phyloP scores from a whole-genome alignment of 2,329 filamentous ascomycete genomes.

The Apiospora kogelbergensis region DNA sequence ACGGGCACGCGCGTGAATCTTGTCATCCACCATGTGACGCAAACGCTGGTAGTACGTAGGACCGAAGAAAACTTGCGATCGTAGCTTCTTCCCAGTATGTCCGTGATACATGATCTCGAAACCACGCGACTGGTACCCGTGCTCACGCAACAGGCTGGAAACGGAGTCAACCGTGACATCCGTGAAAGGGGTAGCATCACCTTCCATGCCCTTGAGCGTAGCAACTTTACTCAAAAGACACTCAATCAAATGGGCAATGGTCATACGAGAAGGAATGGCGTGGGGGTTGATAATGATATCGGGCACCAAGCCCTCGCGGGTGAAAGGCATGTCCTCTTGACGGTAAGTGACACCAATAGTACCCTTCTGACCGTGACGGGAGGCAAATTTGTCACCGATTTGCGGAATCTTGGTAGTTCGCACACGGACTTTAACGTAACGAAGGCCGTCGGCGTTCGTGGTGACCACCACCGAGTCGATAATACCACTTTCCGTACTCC shows the following conservation, averaged over 20 bases:
- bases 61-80: constrained; percentile 93
- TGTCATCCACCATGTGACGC: constrained; percentile 99
- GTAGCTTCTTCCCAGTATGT: constrained; percentile 90
- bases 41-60: constrained; percentile 99
- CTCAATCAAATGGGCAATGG: constrained; percentile 99
- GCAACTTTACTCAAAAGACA: constrained; percentile 96
- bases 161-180: constrained; percentile 96
- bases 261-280: constrained; percentile 99
- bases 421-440: constrained; percentile 96
- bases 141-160: constrained; percentile 79
- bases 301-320: constrained; percentile 83
- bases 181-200: constrained; percentile 96
- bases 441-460: constrained; percentile 89
- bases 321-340: constrained; percentile 99
- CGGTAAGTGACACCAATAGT: constrained; percentile 98
- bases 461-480: constrained; percentile 92
- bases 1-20: constrained; percentile 98
- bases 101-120: constrained; percentile 99
- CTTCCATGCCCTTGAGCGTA: constrained; percentile 89
- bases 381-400: constrained; percentile 99
- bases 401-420: constrained; percentile 97
- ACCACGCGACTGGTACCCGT: constrained; percentile 94
- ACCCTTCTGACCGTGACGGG: constrained; percentile 98
- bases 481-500: constrained; percentile 96
- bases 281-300: constrained; percentile 99